Conservation (phyloP, 257 asterid species). For the Mentha longifolia region DNA sequence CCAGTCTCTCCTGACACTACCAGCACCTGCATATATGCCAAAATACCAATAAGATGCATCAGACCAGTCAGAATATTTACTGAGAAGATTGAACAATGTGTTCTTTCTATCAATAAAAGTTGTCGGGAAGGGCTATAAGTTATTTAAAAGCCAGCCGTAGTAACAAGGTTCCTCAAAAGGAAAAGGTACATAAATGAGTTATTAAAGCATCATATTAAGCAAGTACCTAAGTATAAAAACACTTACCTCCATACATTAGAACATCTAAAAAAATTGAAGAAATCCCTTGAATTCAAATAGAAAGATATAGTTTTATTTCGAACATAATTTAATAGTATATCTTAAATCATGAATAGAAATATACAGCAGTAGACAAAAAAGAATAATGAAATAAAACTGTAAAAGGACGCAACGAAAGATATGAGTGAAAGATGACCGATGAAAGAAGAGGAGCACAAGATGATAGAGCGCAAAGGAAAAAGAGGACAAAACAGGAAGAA, state of each 20-base stretch:
- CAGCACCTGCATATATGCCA: slow-evolving; percentile 80
- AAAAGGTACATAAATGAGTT: slow-evolving; percentile 1
- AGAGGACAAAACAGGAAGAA: neutral
- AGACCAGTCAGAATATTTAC: neutral
- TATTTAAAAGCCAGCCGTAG: neutral
- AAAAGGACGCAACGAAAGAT: neutral
- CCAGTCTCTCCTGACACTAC: slow-evolving; percentile 99
- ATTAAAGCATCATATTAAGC: slow-evolving; percentile 15
- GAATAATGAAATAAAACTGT: neutral
- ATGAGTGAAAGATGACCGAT: slow-evolving; percentile 4
- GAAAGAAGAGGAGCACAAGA: slow-evolving; percentile 2
- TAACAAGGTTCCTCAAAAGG: neutral
- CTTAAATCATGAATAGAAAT: slow-evolving; percentile 7
- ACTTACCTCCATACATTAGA: neutral
- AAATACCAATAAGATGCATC: neutral
- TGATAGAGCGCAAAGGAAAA: neutral
- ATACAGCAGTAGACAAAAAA: neutral
- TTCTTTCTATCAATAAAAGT: slow-evolving; percentile 2
- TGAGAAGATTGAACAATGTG: slow-evolving; percentile 6
- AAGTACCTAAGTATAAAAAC: slow-evolving; percentile 9
- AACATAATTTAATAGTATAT: slow-evolving; percentile 2
- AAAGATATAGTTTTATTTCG: neutral
- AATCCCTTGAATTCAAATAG: slow-evolving; percentile 5
- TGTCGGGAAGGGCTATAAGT: too few relatives aligned
- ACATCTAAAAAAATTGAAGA: neutral